Evolutionary conservation across 495 filamentous ascomycete genomes (phyloP), one percentile per base, ranked within the genome.

Genomic region (Niebla homalea): DNA sequence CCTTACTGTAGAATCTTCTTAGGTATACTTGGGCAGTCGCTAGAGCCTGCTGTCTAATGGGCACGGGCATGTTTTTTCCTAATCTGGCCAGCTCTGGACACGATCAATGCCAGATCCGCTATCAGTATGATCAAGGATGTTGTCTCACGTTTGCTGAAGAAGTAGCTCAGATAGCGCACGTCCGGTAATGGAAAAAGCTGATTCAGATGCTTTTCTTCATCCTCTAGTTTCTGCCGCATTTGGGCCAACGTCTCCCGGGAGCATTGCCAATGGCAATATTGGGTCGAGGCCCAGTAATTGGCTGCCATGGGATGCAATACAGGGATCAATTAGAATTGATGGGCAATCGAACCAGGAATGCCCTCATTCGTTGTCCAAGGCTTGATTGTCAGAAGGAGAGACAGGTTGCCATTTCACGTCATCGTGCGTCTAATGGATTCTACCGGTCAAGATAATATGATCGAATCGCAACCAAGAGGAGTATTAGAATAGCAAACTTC

Each of bases 281-380:
- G 92, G 15, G 88, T 89, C 44, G 90, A 96, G 49, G 83, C 84
- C 92, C 93, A 98, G 67, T 85, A 98, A 66, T 92, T 96, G 59
- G 90, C 86, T 47, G 92, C 89, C 92, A 98, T 98, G 39, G 40
- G 53, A 21, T 32, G 7, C 7, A 8, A 4, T 32, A 12, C 29
- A 8, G 14, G 14, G 2, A 32, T 11, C 29, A 32, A 32, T 32
- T 2, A 11, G 29, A 32, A 32, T 11, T 12, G 29, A 32, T 32
- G 29, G 14, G 29, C 29, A 32, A 2, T 8, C 29, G 8, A 4
- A 1, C n/a, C n/a, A 12, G 7, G 7, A 32, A 2, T 2, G 29
- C 2, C 14, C 29, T 32, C 5, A 11, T 8, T 32, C 29, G 25
- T 7, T 26, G 4, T 26, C 25, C 25, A 26, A 29, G 26, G 26